phyloP scores from a whole-genome alignment of 2,329 filamentous ascomycete species.

The Talaromyces sp. region DNA sequence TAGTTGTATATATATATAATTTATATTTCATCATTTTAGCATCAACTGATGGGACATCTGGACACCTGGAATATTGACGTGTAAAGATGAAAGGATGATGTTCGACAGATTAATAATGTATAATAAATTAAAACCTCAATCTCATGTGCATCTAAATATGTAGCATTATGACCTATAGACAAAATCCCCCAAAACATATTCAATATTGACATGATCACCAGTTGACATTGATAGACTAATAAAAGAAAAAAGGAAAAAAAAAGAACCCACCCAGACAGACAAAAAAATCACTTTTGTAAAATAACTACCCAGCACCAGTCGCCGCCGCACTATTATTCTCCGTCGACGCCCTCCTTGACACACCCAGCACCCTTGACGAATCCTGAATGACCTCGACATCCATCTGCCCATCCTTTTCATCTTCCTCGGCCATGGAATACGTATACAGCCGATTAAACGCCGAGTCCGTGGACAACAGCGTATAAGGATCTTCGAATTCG shows the following conservation, averaged over 20 bases:
- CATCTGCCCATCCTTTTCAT: conserved; percentile 9
- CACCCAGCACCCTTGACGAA: neutral
- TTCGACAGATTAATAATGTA: neutral
- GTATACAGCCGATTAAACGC: conserved; percentile 32
- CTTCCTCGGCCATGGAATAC: conserved; percentile 12
- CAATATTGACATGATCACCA: no score
- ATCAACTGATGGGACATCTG: no score
- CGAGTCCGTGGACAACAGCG: conserved; percentile 31
- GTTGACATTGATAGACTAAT: no score
- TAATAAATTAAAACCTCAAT: neutral
- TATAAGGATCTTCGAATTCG: conserved; percentile 31
- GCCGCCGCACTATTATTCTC: no score
- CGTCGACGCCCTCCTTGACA: neutral
- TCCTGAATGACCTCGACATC: conserved; percentile 10
- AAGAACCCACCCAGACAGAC: neutral
- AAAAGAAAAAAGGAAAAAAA: neutral
- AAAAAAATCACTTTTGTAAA: neutral
- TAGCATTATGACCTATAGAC: neutral
- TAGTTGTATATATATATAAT: neutral
- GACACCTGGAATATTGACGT: neutral
- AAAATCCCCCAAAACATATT: neutral
- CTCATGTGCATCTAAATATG: neutral
- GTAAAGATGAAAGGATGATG: neutral
- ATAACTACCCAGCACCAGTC: no score
- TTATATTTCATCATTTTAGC: no score